Evolutionary conservation across 495 filamentous ascomycete genomes (phyloP).

Genomic region (Sphaerosporella brunnea): DNA sequence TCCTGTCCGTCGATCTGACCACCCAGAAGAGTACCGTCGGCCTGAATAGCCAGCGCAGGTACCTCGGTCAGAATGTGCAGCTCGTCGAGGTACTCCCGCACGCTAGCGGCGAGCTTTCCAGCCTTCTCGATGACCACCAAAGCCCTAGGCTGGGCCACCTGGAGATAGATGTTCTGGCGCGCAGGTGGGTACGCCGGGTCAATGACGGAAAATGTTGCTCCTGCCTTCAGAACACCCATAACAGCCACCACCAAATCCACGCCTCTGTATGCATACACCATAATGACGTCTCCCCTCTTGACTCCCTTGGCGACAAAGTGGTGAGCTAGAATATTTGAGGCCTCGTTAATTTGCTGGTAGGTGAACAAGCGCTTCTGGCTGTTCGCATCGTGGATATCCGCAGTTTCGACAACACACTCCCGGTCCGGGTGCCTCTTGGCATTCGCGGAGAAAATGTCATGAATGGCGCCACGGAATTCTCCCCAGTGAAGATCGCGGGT

Average conservation of each 20-base stretch:
- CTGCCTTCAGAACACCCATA: conserved; percentile 46
- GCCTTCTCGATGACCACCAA: conserved; percentile 69
- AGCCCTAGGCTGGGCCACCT: conserved; percentile 66
- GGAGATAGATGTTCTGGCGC: conserved; percentile 76
- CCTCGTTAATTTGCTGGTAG: conserved; percentile 76
- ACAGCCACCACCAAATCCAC: conserved; percentile 54
- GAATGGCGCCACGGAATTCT: conserved; percentile 61
- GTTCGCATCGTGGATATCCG: conserved; percentile 37
- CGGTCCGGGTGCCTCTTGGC: conserved; percentile 57
- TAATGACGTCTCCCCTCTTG: conserved; percentile 70
- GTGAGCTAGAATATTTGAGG: conserved; percentile 63
- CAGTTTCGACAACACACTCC: conserved; percentile 71
- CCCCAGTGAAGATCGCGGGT: conserved; percentile 67
- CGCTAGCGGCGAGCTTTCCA: conserved; percentile 43
- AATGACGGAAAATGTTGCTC: conserved; percentile 62
- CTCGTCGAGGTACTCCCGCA: conserved; percentile 58
- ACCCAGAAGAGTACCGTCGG: conserved; percentile 57
- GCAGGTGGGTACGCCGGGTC: conserved; percentile 80
- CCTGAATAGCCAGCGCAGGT: conserved; percentile 52
- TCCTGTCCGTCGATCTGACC: conserved; percentile 49
- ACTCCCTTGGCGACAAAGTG: conserved; percentile 57
- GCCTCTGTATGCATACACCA: conserved; percentile 73
- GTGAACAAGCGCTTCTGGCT: conserved; percentile 46
- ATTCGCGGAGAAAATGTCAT: conserved; percentile 57
- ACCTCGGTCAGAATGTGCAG: conserved; percentile 58